Percentiles rank a stretch among this genome's conserved stretches.
Evolutionary conservation across 169 alveolate genomes (phyloP).

Genomic region (Plasmodium gonderi): DNA sequence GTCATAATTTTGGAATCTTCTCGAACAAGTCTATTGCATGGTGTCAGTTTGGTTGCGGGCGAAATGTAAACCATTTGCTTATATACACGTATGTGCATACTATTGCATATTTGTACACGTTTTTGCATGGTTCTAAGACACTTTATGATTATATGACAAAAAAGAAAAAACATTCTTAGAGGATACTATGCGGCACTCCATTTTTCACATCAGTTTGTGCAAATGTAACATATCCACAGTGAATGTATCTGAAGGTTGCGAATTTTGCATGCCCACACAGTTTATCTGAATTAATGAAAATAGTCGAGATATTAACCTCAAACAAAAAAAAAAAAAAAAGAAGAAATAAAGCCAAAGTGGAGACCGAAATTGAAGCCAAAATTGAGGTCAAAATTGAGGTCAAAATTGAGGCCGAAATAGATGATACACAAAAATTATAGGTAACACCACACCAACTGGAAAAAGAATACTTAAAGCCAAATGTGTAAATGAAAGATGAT

Average conservation of each 20-base stretch:
- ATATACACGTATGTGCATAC: background rate
- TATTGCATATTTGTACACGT: background rate
- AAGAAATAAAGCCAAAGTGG: too few species aligned
- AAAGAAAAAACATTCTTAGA: background rate
- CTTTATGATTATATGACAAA: background rate
- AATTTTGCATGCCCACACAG: background rate
- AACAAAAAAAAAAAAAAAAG: too few species aligned
- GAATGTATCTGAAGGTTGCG: background rate
- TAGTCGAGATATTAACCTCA: too few species aligned
- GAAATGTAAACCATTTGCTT: background rate
- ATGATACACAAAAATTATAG: background rate
- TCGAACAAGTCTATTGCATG: background rate
- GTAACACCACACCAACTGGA: background rate
- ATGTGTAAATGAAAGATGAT: conserved; percentile 31
- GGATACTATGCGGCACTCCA: background rate
- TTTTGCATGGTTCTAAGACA: background rate
- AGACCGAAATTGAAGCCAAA: too few species aligned
- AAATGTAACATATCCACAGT: background rate
- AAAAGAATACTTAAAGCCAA: background rate
- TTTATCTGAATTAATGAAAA: background rate
- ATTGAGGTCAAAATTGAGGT: too few species aligned
- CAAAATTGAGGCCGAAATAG: too few species aligned
- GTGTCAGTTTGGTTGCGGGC: background rate
- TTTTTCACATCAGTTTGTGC: too few species aligned
- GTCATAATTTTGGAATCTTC: background rate